A percentile compares a stretch with the other conserved stretches of the same genome.
phyloP scores from a whole-genome alignment of 2,329 filamentous ascomycete species.

The Penicillium polonicum region DNA sequence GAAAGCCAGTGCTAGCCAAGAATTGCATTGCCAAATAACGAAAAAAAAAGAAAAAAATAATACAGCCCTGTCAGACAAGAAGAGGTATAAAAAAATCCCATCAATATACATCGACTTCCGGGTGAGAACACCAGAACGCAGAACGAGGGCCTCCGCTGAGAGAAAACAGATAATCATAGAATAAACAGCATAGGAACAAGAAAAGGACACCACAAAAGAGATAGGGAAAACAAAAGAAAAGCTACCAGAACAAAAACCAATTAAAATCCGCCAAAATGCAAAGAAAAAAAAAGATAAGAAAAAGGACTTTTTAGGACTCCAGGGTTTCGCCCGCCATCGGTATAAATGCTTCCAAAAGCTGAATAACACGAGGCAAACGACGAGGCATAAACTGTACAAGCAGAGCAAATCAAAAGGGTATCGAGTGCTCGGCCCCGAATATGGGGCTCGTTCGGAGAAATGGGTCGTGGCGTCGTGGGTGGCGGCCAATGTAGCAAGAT shows the following conservation, averaged over 20 bases:
- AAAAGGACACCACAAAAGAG: conserved; percentile 4
- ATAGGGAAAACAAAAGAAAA: conserved; percentile 9
- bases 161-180: conserved; percentile 7
- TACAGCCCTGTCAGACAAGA: conserved; percentile 29
- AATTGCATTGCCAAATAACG: conserved; percentile 17
- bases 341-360: conserved; percentile 20
- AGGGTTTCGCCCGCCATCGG: conserved; percentile 24
- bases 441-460: conserved; percentile 20
- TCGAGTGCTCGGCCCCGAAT: conserved; percentile 25
- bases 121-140: conserved; percentile 16
- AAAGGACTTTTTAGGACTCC: conserved; percentile 29
- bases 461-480: conserved; percentile 14
- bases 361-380: conserved; percentile 24
- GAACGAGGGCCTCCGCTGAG: conserved; percentile 17
- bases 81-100: conserved; percentile 21
- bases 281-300: conserved; percentile 13
- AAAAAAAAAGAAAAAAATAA: conserved; percentile 21
- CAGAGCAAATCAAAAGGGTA: conserved; percentile 31
- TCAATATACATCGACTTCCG: conserved; percentile 30
- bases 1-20: conserved; percentile 5
- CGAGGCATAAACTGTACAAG: conserved; percentile 26
- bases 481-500: conserved; percentile 11
- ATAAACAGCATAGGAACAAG: background rate
- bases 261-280: conserved; percentile 21
- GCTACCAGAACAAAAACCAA: conserved; percentile 7